A percentile compares a stretch with the other conserved stretches of the same genome.
phyloP scores from a whole-genome alignment of 306 rosid species.

The Sicyos edulis region DNA sequence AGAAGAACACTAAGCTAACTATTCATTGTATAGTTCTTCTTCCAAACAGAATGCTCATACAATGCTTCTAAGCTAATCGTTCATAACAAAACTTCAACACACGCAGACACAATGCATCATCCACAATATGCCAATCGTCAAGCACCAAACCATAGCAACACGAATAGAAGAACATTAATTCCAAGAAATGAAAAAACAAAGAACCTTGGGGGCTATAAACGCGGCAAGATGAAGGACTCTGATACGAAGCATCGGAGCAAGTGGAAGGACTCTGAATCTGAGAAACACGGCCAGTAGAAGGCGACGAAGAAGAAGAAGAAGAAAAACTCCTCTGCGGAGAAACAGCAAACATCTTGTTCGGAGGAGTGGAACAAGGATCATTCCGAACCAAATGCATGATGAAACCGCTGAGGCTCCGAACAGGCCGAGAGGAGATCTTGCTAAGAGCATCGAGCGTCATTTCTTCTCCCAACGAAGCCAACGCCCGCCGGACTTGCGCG shows the following conservation, averaged over 20 bases:
- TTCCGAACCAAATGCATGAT: conserved; percentile 20
- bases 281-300: not conserved
- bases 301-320: not conserved
- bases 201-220: conserved; percentile 12
- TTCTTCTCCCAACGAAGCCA: conserved; percentile 25
- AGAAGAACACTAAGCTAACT: too few relatives aligned
- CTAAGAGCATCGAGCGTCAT: conserved; percentile 23
- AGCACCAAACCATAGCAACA: not conserved
- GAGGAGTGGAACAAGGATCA: conserved; percentile 6
- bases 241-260: not conserved
- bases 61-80: not conserved
- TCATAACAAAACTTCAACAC: not conserved
- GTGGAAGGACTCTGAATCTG: not conserved
- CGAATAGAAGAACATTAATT: not conserved
- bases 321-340: not conserved
- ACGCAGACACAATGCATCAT: too few relatives aligned
- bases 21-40: too few relatives aligned
- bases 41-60: not conserved
- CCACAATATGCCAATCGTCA: too few relatives aligned
- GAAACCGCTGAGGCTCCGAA: conserved; percentile 20
- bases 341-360: conserved; percentile 1
- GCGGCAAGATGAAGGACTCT: conserved; percentile 6
- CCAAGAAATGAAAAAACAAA: not conserved
- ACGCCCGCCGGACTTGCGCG: not conserved
- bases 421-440: not conserved